Conservation (phyloP, 1,284 basidiomycete species). For the Sporisorium graminicola region DNA sequence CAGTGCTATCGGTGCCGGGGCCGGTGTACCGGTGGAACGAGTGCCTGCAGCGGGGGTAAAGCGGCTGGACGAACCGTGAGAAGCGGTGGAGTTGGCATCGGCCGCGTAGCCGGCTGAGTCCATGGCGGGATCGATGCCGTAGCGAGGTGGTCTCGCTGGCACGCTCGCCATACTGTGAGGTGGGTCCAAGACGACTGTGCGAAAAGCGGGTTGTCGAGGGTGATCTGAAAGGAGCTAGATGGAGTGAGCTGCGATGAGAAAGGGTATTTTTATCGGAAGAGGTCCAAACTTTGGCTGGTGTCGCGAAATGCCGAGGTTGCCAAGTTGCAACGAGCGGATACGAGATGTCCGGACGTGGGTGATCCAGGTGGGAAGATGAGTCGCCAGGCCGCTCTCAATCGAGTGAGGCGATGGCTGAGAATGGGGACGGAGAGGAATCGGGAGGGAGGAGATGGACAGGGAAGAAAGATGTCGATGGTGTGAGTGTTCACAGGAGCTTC, state of each 20-base stretch:
- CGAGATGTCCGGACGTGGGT: too few relatives aligned
- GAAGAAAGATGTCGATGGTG: neutral
- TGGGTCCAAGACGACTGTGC: neutral
- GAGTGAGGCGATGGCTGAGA: neutral
- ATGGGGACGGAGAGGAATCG: neutral
- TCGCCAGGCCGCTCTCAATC: neutral
- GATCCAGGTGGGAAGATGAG: neutral
- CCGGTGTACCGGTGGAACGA: constrained; percentile 29
- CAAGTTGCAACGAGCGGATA: neutral
- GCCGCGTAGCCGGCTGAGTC: constrained; percentile 18
- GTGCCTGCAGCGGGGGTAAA: constrained; percentile 32
- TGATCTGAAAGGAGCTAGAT: neutral
- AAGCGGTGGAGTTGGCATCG: constrained; percentile 40
- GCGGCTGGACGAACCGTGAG: constrained; percentile 45
- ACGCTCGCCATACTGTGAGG: constrained; percentile 29
- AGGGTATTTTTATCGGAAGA: neutral
- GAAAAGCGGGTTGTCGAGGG: neutral
- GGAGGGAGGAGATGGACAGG: neutral
- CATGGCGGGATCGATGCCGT: constrained; percentile 36
- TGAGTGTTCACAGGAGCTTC: constrained; percentile 3
- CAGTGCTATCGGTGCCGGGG: constrained; percentile 51
- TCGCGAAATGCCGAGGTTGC: neutral
- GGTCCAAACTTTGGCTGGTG: neutral
- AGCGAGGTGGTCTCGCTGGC: constrained; percentile 42
- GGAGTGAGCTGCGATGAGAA: neutral